Evolutionary conservation across 208 protist species (phyloP).

Genomic region (Leishmania guyanensis): DNA sequence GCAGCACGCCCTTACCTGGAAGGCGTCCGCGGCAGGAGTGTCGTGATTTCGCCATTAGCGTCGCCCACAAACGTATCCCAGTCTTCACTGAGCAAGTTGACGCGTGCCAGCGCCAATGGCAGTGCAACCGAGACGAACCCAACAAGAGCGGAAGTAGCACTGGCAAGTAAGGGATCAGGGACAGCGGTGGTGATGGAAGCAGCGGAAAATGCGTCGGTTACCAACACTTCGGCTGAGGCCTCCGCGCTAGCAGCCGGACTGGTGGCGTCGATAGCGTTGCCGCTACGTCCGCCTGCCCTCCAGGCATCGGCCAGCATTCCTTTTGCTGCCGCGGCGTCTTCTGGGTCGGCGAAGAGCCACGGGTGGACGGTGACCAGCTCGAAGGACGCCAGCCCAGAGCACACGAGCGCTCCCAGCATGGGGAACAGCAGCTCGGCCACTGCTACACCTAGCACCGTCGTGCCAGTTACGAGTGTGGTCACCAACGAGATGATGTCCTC

Average conservation of each 20-base stretch:
- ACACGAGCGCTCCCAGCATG: background rate
- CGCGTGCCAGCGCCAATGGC: background rate
- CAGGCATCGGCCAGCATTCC: background rate
- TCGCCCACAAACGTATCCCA: background rate
- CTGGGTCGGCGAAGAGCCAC: background rate
- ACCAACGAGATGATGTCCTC: background rate
- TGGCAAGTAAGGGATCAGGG: background rate
- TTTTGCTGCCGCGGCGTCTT: background rate
- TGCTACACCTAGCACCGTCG: background rate
- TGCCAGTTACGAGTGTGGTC: background rate
- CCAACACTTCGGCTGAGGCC: background rate
- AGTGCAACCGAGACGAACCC: background rate
- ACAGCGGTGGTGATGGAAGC: background rate
- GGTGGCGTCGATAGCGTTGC: constrained; percentile 5
- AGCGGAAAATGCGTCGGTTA: background rate
- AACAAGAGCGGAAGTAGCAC: background rate
- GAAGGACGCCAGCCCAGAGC: background rate
- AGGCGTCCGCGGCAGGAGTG: constrained; percentile 32
- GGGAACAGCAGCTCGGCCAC: background rate
- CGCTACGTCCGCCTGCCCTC: constrained; percentile 1
- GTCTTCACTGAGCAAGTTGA: background rate
- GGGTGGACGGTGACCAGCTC: background rate
- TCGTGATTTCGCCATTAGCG: constrained; percentile 12
- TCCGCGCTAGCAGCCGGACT: constrained; percentile 13
- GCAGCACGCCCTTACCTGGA: constrained; percentile 44